These are phyloP conservation scores for Aspergillus aculeatinus DNA, from an alignment of 2,329 filamentous ascomycete species.

Conservation along the genomic window DNA sequence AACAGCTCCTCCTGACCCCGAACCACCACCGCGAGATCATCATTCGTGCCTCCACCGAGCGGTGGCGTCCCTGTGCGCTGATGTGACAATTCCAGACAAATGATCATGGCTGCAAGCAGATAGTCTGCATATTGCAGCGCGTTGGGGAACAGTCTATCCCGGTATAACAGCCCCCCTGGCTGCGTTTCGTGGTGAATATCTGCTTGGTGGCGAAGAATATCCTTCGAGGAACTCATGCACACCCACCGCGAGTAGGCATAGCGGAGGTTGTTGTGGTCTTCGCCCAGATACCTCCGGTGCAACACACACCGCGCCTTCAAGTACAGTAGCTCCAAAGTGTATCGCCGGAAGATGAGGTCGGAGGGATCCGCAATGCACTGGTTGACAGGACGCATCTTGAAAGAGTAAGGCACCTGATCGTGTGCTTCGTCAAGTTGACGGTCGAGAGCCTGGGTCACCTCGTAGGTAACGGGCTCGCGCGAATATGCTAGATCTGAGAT, in stretches of 20 bases:
- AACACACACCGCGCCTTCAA: slow-evolving; percentile 54
- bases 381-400: slow-evolving; percentile 27
- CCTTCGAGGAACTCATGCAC: slow-evolving; percentile 50
- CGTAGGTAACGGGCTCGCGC: slow-evolving; percentile 34
- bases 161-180: slow-evolving; percentile 55
- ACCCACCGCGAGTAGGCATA: slow-evolving; percentile 46
- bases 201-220: slow-evolving; percentile 51
- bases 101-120: slow-evolving; percentile 60
- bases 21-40: slow-evolving; percentile 15
- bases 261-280: slow-evolving; percentile 33
- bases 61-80: slow-evolving; percentile 14
- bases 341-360: slow-evolving; percentile 52
- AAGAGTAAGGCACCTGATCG: slow-evolving; percentile 21
- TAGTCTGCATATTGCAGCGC: slow-evolving; percentile 62
- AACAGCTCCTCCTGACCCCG: slow-evolving; percentile 25
- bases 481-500: slow-evolving; percentile 40
- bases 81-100: slow-evolving; percentile 50
- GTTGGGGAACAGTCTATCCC: slow-evolving; percentile 58
- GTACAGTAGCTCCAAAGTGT: slow-evolving; percentile 54
- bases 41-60: background rate
- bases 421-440: slow-evolving; percentile 35
- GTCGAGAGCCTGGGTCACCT: slow-evolving; percentile 38
- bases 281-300: slow-evolving; percentile 54
- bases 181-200: slow-evolving; percentile 52
- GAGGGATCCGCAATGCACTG: slow-evolving; percentile 50